Evolutionary conservation across 495 filamentous ascomycete genomes (phyloP), one percentile per base, ranked within the genome.

Genomic region (Pyrenopolyporus hunteri): DNA sequence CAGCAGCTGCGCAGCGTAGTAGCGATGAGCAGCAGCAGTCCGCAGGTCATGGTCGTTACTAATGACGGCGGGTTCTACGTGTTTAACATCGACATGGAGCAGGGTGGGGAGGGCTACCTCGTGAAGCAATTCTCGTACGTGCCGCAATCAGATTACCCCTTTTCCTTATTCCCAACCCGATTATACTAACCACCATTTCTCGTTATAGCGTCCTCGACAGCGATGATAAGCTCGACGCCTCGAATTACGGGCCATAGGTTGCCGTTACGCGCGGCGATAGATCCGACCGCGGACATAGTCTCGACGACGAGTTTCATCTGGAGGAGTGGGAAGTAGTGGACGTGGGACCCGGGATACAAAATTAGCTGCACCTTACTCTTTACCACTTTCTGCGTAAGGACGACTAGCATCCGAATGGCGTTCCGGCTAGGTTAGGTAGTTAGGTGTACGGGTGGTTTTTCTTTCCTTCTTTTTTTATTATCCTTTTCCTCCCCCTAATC

Each of bases 41-140:
- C 95, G 0, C 92, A 97, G 65, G 89, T 98, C 22, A 97, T 98
- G 93, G 91, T 98, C 1, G 95, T 97, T 9, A 98, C 94, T 2
- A 96, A 89, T 61, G 95, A 98, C 70, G 94, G 94, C 10, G 86
- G 87, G 17, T 98, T 96, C 67, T 97, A 93, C 63, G 90, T 98
- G 11, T 98, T 90, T 72, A 93, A 89, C 57, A 91, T 98, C 33
- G 93, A 98, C 70, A 82, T 98, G 80, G 92, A 96, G 44, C 91
- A 88, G 59, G 94, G 94, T 26, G 94, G 94, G n/a, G 94, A 98
- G 75, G 94, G 95, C 1, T 88, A 86, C 20, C 72, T 98, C 59
- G 85, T 90, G 28, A 95, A 95, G 70, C 91, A 95, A 71, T 96
- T 90, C 50, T 91, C 88, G 89, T 92, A 76, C 72, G 89, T 83